phyloP scores from a whole-genome alignment of 306 rosid species.

The Inga oerstediana region DNA sequence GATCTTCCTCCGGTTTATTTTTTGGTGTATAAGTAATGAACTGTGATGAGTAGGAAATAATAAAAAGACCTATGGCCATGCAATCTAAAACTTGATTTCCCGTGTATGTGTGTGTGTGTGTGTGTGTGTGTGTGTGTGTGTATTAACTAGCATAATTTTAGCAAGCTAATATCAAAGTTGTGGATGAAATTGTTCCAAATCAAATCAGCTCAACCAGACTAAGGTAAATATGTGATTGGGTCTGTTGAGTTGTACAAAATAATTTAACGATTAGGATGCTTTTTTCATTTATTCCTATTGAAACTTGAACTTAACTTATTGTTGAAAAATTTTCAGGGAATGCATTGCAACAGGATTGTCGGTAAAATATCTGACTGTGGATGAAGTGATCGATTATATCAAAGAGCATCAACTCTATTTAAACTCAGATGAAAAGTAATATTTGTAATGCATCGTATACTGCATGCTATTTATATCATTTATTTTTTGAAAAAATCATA shows the following conservation, averaged over 20 bases:
- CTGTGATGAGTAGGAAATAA: background rate
- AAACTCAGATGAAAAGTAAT: background rate
- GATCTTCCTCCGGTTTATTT: background rate
- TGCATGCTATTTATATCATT: background rate
- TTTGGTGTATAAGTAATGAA: background rate
- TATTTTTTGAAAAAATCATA: background rate
- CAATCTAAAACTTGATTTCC: background rate
- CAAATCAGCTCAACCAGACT: constrained; percentile 85
- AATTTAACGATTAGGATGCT: background rate
- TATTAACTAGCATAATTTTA: constrained; percentile 9
- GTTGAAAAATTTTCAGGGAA: constrained; percentile 48
- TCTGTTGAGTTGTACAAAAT: background rate
- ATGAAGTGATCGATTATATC: constrained; percentile 79
- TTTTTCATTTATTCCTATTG: background rate
- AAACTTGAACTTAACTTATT: background rate
- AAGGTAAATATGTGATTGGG: constrained; percentile 48
- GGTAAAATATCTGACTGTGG: constrained; percentile 72
- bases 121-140: background rate
- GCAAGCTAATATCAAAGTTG: constrained; percentile 73
- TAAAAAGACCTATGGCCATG: background rate
- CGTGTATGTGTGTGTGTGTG: background rate
- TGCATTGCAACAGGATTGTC: constrained; percentile 88
- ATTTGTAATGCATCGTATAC: background rate
- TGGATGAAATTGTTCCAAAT: constrained; percentile 81
- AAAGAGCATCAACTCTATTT: constrained; percentile 23